Evolutionary conservation across 2,329 filamentous ascomycete species (phyloP), one percentile per base, ranked within the genome.

Genomic region (Alternaria conjuncta): DNA sequence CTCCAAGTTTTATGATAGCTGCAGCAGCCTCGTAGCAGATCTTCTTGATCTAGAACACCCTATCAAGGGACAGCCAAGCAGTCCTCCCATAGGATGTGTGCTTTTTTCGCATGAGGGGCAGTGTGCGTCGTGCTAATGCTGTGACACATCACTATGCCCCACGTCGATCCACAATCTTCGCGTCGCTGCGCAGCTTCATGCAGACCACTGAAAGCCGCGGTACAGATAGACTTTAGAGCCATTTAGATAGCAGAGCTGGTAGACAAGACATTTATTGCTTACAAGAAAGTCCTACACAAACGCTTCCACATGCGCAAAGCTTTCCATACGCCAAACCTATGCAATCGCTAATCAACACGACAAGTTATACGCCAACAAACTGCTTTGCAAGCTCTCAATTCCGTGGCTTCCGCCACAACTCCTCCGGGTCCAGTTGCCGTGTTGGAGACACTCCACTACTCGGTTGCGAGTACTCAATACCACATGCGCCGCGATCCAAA

Each of bases 401-500:
- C 15, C 69, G 66, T 6, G 71, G 69, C 63, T 74, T 75, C 44
- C 62, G 59, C 74, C 73, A 78, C 1, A 77, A 55, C 32, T 76
- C 69, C 10, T 75, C 72, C 5, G 71, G 61, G 21, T 67, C 65
- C 18, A 72, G 20, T 26, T 59, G 64, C 47, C 60, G 67, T 12
- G 61, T 43, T 3, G 63, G 55, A 50, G 65, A 53, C 3, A 66
- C 53, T 7, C 56, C 50, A 4, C 68, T 72, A 3, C 61, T 36
- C 20, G 66, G 47, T 36, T 66, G 65, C 9, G 68, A 68, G 32
- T 76, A 78, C 54, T 79, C 75, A 4, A 76, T 69, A 3, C 76
- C 73, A 59, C 76, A 79, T 20, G 75, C 73, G 15, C 76, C 75
- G 4, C 76, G 74, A 41, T 75, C 74, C 21, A 79, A 60, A 32